phyloP scores from a whole-genome alignment of 2,329 filamentous ascomycete genomes.

The Pseudocercospora musae region DNA sequence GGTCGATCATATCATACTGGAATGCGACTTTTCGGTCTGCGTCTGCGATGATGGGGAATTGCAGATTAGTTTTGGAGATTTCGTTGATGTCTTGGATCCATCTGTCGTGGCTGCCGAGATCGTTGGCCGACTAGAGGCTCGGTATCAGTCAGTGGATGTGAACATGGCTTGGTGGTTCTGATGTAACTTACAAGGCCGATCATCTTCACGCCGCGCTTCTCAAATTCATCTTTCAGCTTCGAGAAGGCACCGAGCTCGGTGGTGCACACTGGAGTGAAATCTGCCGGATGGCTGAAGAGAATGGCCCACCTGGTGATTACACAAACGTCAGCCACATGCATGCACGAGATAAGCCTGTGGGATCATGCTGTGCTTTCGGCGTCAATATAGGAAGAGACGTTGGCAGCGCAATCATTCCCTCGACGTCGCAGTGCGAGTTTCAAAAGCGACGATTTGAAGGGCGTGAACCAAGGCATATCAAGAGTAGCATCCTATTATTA shows the following conservation, averaged over 20 bases:
- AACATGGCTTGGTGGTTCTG: no score
- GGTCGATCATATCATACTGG: constrained; percentile 48
- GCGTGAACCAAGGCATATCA: no score
- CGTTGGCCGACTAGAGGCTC: constrained; percentile 65
- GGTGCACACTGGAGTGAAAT: constrained; percentile 94
- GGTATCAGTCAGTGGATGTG: not conserved
- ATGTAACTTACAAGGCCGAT: constrained; percentile 65
- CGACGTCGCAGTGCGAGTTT: no score
- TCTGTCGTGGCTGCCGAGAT: constrained; percentile 73
- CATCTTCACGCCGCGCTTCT: constrained; percentile 82
- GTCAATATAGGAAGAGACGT: no score
- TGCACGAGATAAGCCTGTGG: not conserved
- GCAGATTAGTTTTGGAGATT: constrained; percentile 42
- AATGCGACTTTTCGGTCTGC: constrained; percentile 48
- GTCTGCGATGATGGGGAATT: constrained; percentile 52
- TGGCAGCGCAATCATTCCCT: no score
- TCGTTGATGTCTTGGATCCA: constrained; percentile 78
- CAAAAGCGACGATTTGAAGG: no score
- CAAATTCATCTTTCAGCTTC: constrained; percentile 83
- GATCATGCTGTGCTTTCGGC: not conserved
- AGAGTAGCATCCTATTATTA: no score
- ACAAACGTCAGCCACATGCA: not conserved
- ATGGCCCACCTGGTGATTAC: constrained; percentile 55
- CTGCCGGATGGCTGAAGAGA: constrained; percentile 78
- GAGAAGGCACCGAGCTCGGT: constrained; percentile 92